phyloP scores from a whole-genome alignment of 2,329 filamentous ascomycete species.

The Thielaviopsis populi region DNA sequence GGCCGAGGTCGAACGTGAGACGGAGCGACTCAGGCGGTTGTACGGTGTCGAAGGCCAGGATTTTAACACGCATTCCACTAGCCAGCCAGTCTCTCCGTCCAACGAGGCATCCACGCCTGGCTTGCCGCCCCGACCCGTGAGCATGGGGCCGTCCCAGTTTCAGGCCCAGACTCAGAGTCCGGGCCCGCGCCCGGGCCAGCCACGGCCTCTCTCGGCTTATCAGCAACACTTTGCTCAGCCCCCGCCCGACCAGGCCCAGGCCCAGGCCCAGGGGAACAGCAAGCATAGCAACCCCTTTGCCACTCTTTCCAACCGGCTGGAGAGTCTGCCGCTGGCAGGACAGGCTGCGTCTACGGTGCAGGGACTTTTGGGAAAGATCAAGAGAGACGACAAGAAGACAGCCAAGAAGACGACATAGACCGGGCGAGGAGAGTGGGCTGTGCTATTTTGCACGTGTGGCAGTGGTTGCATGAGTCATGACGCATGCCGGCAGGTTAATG shows the following conservation, averaged over 20 bases:
- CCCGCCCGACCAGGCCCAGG: slow-evolving; percentile 17
- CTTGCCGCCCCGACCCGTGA: slow-evolving; percentile 33
- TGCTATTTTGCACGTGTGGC: neutral
- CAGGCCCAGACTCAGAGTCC: slow-evolving; percentile 8
- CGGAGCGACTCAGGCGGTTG: slow-evolving; percentile 56
- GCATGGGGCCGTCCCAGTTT: slow-evolving; percentile 18
- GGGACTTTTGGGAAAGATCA: slow-evolving; percentile 28
- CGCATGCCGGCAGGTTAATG: neutral
- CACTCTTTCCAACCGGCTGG: slow-evolving; percentile 1
- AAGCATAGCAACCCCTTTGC: neutral
- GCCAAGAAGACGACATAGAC: slow-evolving; percentile 34
- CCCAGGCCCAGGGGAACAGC: neutral
- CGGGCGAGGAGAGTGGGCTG: slow-evolving; percentile 24
- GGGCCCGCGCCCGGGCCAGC: slow-evolving; percentile 14
- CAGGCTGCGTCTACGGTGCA: slow-evolving; percentile 31
- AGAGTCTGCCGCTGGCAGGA: slow-evolving; percentile 6
- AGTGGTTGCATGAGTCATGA: slow-evolving; percentile 1
- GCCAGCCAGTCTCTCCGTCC: slow-evolving; percentile 19
- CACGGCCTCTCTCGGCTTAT: slow-evolving; percentile 22
- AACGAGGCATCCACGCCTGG: slow-evolving; percentile 12
- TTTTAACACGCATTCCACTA: slow-evolving; percentile 19
- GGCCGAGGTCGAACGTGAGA: slow-evolving; percentile 62
- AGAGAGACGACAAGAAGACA: slow-evolving; percentile 29
- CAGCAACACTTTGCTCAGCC: slow-evolving; percentile 20
- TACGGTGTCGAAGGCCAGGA: slow-evolving; percentile 45